Evolutionary conservation across 495 filamentous ascomycete genomes (phyloP).

Genomic region (Cryomyces minteri): DNA sequence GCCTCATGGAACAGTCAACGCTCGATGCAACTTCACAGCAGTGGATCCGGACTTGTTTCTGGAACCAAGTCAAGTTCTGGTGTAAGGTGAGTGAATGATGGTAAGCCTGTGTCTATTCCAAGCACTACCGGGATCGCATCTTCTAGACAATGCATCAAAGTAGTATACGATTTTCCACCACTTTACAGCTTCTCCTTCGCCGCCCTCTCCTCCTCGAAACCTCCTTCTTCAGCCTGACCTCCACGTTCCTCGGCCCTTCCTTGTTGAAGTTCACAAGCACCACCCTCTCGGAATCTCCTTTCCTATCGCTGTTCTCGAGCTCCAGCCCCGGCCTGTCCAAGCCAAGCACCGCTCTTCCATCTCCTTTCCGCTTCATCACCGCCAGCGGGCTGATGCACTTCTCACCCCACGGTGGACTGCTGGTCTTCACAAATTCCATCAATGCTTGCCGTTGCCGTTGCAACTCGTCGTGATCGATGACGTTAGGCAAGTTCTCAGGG

Average conservation of each 20-base stretch:
- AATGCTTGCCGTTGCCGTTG: conserved; percentile 36
- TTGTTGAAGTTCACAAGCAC: conserved; percentile 45
- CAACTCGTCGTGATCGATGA: conserved; percentile 25
- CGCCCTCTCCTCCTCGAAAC: conserved; percentile 8
- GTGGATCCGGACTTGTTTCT: no score
- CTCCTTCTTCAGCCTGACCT: conserved; percentile 17
- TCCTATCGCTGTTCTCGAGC: conserved; percentile 37
- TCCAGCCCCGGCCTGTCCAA: conserved; percentile 59
- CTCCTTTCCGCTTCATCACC: conserved; percentile 23
- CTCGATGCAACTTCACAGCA: no score
- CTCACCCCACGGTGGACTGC: conserved; percentile 47
- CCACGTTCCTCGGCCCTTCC: conserved; percentile 21
- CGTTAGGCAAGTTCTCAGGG: conserved; percentile 20
- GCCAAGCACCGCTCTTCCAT: conserved; percentile 42
- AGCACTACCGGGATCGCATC: no score
- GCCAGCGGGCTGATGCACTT: conserved; percentile 59
- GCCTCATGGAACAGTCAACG: no score
- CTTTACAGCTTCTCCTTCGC: conserved; percentile 1
- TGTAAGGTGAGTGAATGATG: no score
- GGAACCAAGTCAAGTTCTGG: no score
- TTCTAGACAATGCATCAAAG: no score
- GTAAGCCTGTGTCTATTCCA: no score
- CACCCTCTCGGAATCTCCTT: conserved; percentile 55
- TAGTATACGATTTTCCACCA: not conserved
- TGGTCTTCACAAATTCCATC: conserved; percentile 33